phyloP scores from a whole-genome alignment of 177 flowering plant genomes.

The Viscum album region DNA sequence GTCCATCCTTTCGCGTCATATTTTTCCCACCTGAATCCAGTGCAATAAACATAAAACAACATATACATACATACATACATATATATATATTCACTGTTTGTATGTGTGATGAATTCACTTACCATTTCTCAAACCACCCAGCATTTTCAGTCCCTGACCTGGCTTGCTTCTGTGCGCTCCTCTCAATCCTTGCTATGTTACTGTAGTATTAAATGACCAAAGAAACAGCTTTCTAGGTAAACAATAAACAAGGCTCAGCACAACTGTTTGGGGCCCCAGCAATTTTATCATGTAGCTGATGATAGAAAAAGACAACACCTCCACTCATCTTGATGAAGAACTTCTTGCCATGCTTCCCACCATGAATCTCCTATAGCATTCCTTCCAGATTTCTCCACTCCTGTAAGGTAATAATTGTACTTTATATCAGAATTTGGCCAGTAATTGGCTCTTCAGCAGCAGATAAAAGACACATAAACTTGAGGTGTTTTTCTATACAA shows the following conservation, averaged over 20 bases:
- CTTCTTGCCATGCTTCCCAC: constrained; percentile 99
- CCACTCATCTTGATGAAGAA: constrained; percentile 95
- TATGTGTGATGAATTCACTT: constrained; percentile 17
- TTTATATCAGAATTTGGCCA: too few relatives aligned
- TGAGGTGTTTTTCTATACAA: too few relatives aligned
- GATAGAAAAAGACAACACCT: constrained; percentile 41
- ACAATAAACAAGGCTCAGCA: too few relatives aligned
- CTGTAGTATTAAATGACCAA: constrained; percentile 28
- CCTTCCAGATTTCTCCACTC: constrained; percentile 90
- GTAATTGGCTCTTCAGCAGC: too few relatives aligned
- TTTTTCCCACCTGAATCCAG: constrained; percentile 78
- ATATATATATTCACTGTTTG: background rate
- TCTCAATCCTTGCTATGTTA: constrained; percentile 86
- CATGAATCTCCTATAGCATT: constrained; percentile 96
- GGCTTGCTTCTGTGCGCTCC: constrained; percentile 97
- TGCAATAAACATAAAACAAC: background rate
- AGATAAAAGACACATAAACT: too few relatives aligned
- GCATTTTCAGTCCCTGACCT: constrained; percentile 94
- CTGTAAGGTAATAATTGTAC: constrained; percentile 27
- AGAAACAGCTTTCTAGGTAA: background rate
- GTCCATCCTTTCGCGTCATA: constrained; percentile 98
- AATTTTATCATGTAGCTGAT: background rate
- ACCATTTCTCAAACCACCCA: constrained; percentile 98
- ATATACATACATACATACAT: too few relatives aligned
- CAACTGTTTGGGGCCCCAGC: too few relatives aligned